These are phyloP conservation scores for Phialophora chinensis DNA, from an alignment of 2,329 filamentous ascomycete genomes.

Conservation along the genomic window DNA sequence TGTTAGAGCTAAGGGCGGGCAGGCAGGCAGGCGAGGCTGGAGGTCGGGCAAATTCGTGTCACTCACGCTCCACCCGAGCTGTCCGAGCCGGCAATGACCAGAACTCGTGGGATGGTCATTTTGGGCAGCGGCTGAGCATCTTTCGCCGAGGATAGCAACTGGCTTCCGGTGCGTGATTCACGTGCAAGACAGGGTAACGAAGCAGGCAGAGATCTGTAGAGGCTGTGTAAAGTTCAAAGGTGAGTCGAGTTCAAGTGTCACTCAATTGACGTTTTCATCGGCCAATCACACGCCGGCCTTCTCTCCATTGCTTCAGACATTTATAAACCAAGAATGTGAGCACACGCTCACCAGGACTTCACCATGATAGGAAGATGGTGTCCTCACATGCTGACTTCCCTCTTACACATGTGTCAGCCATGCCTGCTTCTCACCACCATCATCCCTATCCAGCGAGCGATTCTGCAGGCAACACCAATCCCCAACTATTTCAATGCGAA, in stretches of 20 bases:
- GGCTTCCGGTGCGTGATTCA: not conserved
- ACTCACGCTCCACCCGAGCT: constrained; percentile 87
- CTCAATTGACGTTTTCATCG: not conserved
- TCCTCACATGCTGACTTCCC: not conserved
- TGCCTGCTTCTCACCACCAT: not conserved
- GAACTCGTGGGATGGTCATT: constrained; percentile 61
- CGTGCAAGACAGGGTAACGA: not conserved
- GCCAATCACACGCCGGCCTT: constrained; percentile 6
- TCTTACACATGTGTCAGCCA: not conserved
- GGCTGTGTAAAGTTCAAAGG: not conserved
- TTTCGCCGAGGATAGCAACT: not conserved
- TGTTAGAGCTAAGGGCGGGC: constrained; percentile 25
- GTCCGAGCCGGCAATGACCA: constrained; percentile 88
- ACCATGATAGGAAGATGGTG: not conserved
- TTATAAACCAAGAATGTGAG: not conserved
- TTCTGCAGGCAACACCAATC: too few relatives aligned
- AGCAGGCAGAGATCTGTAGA: not conserved
- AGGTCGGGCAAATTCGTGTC: constrained; percentile 37
- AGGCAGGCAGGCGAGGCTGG: constrained; percentile 23
- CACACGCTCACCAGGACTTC: not conserved
- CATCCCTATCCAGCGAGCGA: constrained; percentile 6
- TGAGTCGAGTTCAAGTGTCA: not conserved
- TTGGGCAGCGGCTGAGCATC: constrained; percentile 12
- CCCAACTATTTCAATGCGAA: constrained; percentile 49
- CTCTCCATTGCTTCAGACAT: not conserved